These are phyloP conservation scores for Bipolaris sorokiniana DNA, from an alignment of 2,329 filamentous ascomycete species.

Conservation along the genomic window DNA sequence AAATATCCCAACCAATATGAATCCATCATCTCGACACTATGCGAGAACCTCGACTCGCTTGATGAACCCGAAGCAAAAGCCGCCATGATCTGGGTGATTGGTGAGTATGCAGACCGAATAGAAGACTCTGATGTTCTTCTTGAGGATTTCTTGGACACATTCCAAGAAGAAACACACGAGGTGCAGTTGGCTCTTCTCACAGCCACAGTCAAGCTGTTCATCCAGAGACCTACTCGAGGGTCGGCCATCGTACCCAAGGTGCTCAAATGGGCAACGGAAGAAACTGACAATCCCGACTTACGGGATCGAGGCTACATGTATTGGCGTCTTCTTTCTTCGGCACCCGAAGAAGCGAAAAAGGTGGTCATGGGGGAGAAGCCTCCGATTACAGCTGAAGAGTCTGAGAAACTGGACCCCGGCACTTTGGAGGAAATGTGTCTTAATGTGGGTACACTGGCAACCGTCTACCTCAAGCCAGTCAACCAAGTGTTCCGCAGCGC, in stretches of 20 bases:
- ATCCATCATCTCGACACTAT: conserved; percentile 93
- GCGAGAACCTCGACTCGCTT: conserved; percentile 93
- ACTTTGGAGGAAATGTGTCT: conserved; percentile 98
- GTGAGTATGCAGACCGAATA: conserved; percentile 95
- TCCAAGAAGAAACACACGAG: conserved; percentile 92
- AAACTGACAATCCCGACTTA: conserved; percentile 98
- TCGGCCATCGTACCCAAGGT: conserved; percentile 93
- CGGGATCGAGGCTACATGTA: conserved; percentile 99
- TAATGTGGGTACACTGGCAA: conserved; percentile 93
- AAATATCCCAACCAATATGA: conserved; percentile 99
- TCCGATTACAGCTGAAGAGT: conserved; percentile 86
- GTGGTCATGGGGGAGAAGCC: conserved; percentile 98
- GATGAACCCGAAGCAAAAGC: conserved; percentile 98
- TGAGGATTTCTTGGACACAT: conserved; percentile 93
- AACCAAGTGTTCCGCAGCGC: conserved; percentile 95
- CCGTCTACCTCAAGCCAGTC: conserved; percentile 96
- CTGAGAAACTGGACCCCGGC: conserved; percentile 86
- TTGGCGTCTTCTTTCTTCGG: conserved; percentile 93
- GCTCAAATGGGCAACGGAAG: conserved; percentile 97
- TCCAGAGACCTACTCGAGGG: conserved; percentile 92
- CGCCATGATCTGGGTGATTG: conserved; percentile 99
- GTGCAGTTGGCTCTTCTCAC: conserved; percentile 94
- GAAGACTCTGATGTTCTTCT: conserved; percentile 94
- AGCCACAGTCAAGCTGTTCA: conserved; percentile 96
- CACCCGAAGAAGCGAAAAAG: conserved; percentile 82